Evolutionary conservation across 2,329 filamentous ascomycete genomes (phyloP), one percentile per base, ranked within the genome.

Genomic region (Aspergillus pseudonomiae): DNA sequence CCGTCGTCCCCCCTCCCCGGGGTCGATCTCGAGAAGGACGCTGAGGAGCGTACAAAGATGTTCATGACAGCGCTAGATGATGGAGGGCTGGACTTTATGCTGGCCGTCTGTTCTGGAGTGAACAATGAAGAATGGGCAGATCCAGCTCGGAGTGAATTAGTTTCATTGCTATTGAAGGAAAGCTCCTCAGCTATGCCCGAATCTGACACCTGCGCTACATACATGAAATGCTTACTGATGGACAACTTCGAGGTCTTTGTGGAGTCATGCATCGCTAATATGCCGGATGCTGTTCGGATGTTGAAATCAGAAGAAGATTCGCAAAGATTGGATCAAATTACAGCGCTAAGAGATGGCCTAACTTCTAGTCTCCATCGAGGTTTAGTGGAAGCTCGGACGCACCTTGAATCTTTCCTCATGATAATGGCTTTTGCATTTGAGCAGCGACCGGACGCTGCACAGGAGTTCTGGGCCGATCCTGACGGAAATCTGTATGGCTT

Each of bases 401-500:
- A 89, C 69, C 83, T 99, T 3, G 95, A 99, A 78, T 86, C 94
- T 30, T 97, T 99, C 76, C 84, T 99, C 61, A 86, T 98, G 67
- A 89, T 98, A 65, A 94, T 98, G 64, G 91, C 95, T 4, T 97
- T 95, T 74, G 88, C 93, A 5, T 99, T 94, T 73, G 92, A 98
- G 72, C 88, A 90, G 34, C 90, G 93, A 41, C 87, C 91, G 19
- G 92, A 97, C 58, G 91, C 93, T 30, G 92, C 94, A 11, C 88
- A 92, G 72, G 91, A 89, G 53, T 98, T 98, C 70, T 99, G 95
- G 95, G 86, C 87, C 36, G 94, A 97, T 73, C 89, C 91, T 2
- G 95, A 99, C 71, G 93, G 93, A 73, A 97, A 97, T 70, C 82
- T 99, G 36, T 92, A 94, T 66, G 95, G 95, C 0, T 99, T 99